phyloP scores from a whole-genome alignment of 139 green algal species.

The Chlamydomonas eustigma region DNA sequence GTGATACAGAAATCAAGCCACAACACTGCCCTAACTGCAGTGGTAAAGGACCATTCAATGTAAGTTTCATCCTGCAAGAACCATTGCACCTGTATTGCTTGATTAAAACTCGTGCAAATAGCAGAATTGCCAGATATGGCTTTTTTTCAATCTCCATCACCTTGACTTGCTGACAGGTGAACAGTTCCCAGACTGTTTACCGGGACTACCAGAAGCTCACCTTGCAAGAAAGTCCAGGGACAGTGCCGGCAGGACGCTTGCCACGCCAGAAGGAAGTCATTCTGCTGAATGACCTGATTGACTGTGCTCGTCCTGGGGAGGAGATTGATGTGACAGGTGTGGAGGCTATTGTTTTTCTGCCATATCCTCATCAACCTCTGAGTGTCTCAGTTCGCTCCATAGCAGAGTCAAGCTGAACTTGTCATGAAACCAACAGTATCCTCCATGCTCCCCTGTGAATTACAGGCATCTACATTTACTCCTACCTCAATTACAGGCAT shows the following conservation, averaged over 20 bases:
- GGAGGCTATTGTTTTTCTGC: too few relatives aligned
- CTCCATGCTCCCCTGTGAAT: too few relatives aligned
- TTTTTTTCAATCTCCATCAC: too few relatives aligned
- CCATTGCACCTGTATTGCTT: too few relatives aligned
- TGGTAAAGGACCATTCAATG: slow-evolving; percentile 84
- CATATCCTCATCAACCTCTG: too few relatives aligned
- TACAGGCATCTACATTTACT: too few relatives aligned
- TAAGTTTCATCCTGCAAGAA: slow-evolving; percentile 33
- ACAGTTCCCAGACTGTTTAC: slow-evolving; percentile 90
- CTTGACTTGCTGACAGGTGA: slow-evolving; percentile 60
- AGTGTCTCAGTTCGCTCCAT: too few relatives aligned
- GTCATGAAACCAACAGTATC: too few relatives aligned
- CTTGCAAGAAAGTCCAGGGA: slow-evolving; percentile 93
- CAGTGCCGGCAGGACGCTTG: slow-evolving; percentile 86
- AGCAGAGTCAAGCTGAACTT: too few relatives aligned
- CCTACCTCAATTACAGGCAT: too few relatives aligned
- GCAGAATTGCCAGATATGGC: too few relatives aligned
- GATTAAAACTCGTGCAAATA: too few relatives aligned
- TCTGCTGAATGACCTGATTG: slow-evolving; percentile 95
- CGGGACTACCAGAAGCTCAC: slow-evolving; percentile 98
- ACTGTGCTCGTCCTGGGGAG: slow-evolving; percentile 88
- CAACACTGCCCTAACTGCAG: slow-evolving; percentile 80
- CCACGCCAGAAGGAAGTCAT: slow-evolving; percentile 96
- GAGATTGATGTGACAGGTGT: slow-evolving; percentile 90
- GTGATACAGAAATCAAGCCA: slow-evolving; percentile 72